Conservation (phyloP, 495 filamentous ascomycete species). For the Lepraria neglecta region DNA sequence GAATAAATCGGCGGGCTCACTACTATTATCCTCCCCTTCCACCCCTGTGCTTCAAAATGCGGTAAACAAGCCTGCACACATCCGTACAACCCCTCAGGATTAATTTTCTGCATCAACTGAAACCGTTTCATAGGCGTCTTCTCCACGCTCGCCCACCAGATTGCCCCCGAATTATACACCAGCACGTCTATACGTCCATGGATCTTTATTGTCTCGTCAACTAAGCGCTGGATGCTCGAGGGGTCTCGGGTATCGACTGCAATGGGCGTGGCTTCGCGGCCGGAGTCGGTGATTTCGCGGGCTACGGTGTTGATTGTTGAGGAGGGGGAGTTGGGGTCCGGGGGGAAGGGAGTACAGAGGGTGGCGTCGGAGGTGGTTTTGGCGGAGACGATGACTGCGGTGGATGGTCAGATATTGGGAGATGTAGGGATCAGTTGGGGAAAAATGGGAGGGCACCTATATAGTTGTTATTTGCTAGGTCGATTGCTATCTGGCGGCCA, state of each 20-base stretch:
- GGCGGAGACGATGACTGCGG: conserved; percentile 69
- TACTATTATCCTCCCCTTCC: conserved; percentile 64
- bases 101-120: conserved; percentile 75
- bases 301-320: conserved; percentile 82
- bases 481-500: conserved; percentile 70
- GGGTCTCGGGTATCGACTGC: conserved; percentile 63
- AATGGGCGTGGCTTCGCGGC: conserved; percentile 59
- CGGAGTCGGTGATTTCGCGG: conserved; percentile 64
- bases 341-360: conserved; percentile 57
- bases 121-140: conserved; percentile 73
- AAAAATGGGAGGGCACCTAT: conserved; percentile 41
- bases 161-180: conserved; percentile 79
- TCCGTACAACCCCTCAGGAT: conserved; percentile 61
- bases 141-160: conserved; percentile 76
- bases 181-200: conserved; percentile 64
- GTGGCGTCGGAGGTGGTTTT: conserved; percentile 65
- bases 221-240: conserved; percentile 54
- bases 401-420: neutral
- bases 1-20: conserved; percentile 82
- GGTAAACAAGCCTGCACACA: conserved; percentile 62
- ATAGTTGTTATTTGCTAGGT: conserved; percentile 65
- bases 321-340: conserved; percentile 68
- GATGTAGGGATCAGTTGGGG: too few species aligned
- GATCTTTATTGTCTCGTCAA: conserved; percentile 54
- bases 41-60: conserved; percentile 46